Evolutionary conservation across 495 filamentous ascomycete genomes (phyloP), one percentile per base, ranked within the genome.

Genomic region (Penicillium manginii): DNA sequence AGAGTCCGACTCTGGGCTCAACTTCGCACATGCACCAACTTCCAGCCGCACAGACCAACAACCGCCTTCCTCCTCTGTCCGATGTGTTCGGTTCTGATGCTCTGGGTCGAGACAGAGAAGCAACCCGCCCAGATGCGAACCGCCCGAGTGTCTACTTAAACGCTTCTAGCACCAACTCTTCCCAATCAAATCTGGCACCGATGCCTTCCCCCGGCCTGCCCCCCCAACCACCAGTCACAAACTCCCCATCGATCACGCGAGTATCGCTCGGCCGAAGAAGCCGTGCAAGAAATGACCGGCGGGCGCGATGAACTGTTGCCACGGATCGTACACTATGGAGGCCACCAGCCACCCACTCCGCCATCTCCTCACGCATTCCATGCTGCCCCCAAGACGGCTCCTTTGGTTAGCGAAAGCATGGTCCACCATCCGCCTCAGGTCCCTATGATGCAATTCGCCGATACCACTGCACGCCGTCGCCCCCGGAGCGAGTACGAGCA

Each of bases 221-320:
- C 2, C 2, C 74, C 75, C 12, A 74, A 65, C 72, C 73, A 64
- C 72, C 84, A 71, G 55, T 73, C 73, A 31, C 78, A 75, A 54
- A 75, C 80, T 19, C 79, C 83, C 22, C 78, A 81, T 23, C 85
- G 94, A 53, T 81, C 85, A 3, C 86, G 93, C 39, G 94, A 98
- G 69, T 97, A 96, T 69, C 90, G 90, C 57, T 97, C 94, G 2
- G 94, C 94, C 14, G 94, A 98, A 69, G 94, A 98, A 69, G 94
- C 90, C 7, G 91, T 97, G 51, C 88, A 88, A 26, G 90, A 93
- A 52, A 75, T 98, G 63, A 88, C 94, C 7, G 93, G 91, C 54
- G 94, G 94, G 15, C 86, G 94, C 49, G 91, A 96, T 56, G 94
- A 98, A 37, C 78, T 97, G 21, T 79, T 97, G 18, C 94, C 94